Evolutionary conservation across 305 asterid genomes (phyloP).

Genomic region (Solanum hybrid): DNA sequence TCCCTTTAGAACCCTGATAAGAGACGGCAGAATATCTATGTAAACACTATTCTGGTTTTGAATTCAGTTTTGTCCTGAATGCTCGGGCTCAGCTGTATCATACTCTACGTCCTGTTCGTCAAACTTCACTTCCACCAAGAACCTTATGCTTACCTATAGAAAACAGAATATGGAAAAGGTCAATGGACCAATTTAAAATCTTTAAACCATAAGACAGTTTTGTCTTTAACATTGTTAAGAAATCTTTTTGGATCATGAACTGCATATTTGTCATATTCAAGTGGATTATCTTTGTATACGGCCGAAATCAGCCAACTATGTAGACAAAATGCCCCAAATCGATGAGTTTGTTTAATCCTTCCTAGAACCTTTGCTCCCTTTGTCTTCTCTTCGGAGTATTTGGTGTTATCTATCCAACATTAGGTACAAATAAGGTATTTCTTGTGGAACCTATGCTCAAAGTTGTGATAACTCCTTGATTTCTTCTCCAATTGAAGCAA

Average conservation of each 20-base stretch:
- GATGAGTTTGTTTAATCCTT: conserved; percentile 36
- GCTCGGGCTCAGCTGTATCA: conserved; percentile 18
- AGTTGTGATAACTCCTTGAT: background rate
- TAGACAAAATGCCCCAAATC: conserved; percentile 59
- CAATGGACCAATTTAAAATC: background rate
- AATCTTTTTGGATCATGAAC: conserved; percentile 59
- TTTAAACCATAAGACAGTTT: background rate
- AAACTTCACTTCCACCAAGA: conserved; percentile 39
- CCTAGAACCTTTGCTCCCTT: conserved; percentile 50
- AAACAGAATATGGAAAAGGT: background rate
- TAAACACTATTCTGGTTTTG: background rate
- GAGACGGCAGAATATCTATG: background rate
- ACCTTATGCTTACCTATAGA: conserved; percentile 30
- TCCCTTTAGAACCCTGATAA: background rate
- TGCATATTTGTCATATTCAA: conserved; percentile 70
- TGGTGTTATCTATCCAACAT: background rate
- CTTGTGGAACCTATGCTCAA: background rate
- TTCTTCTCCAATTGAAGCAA: background rate
- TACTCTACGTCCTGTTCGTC: conserved; percentile 47
- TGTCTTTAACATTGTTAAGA: background rate
- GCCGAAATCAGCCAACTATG: conserved; percentile 48
- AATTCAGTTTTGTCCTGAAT: background rate
- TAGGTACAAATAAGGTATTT: background rate
- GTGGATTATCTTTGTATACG: conserved; percentile 41
- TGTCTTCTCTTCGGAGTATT: conserved; percentile 44